Percentiles rank a stretch among this genome's conserved stretches.
These are phyloP conservation scores for Anaeramoeba flamelloides DNA, from an alignment of 78 protist species.

Conservation along the genomic window DNA sequence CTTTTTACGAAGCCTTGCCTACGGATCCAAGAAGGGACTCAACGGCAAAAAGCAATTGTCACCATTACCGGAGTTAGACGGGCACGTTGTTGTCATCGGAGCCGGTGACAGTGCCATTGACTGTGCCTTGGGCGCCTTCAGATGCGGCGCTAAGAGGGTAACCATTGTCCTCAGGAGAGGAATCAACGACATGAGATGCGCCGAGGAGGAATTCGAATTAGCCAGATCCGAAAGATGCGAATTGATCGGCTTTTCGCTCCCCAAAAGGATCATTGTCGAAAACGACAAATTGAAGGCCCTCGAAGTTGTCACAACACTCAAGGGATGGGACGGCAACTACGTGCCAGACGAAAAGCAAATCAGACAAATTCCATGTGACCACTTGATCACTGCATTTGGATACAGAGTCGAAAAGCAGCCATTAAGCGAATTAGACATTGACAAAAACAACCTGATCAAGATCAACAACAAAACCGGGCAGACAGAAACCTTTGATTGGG, in stretches of 20 bases:
- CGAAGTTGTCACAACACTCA: neutral
- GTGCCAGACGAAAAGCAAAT: neutral
- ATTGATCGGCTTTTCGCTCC: neutral
- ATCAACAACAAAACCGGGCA: neutral
- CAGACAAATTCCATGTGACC: neutral
- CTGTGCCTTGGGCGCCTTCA: conserved; percentile 80
- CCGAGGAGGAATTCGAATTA: neutral
- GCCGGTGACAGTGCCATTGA: conserved; percentile 95
- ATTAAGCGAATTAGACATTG: neutral
- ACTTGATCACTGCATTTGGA: conserved; percentile 12
- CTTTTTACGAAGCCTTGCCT: neutral
- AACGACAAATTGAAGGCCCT: neutral
- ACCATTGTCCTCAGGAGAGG: conserved; percentile 62
- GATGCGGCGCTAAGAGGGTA: conserved; percentile 74
- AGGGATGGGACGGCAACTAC: neutral
- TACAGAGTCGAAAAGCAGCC: neutral
- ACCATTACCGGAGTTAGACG: neutral
- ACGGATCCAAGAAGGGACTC: neutral
- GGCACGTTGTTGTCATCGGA: conserved; percentile 70
- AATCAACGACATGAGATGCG: conserved; percentile 60
- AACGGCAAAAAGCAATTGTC: neutral
- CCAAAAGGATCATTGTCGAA: neutral
- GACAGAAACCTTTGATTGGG: conserved; percentile 16
- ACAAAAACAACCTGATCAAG: neutral
- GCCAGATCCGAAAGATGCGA: neutral